These are phyloP conservation scores for Geranium incanum DNA, from an alignment of 441 rosid species.

Conservation along the genomic window DNA sequence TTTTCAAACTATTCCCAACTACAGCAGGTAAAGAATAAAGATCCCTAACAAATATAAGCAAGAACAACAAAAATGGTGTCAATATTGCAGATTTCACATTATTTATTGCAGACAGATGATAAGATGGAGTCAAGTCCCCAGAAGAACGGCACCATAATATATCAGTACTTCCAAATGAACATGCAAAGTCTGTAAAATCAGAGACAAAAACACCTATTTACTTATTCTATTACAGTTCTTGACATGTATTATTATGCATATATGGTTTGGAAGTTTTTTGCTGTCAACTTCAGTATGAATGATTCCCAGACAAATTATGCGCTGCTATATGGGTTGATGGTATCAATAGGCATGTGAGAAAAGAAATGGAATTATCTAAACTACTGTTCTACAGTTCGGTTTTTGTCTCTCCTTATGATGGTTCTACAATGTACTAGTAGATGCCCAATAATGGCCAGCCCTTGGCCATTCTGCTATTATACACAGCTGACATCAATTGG, in stretches of 20 bases:
- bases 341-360: background rate
- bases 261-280: background rate
- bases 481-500: background rate
- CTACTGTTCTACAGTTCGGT: background rate
- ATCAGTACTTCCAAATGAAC: background rate
- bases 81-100: background rate
- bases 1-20: too few species aligned
- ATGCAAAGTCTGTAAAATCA: background rate
- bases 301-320: background rate
- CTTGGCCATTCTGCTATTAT: background rate
- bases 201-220: slow-evolving; percentile 2
- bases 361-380: background rate
- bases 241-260: background rate
- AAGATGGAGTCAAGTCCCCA: background rate
- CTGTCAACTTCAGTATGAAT: slow-evolving; percentile 2
- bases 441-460: background rate
- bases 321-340: background rate
- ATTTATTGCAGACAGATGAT: background rate
- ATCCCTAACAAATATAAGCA: background rate
- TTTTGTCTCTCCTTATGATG: background rate
- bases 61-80: background rate
- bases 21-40: too few species aligned
- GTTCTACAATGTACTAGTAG: background rate
- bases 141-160: too few species aligned
- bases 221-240: background rate